Base-by-base conservation (phyloP, 2,329 filamentous ascomycete species). In the Aureobasidium sp. region DNA sequence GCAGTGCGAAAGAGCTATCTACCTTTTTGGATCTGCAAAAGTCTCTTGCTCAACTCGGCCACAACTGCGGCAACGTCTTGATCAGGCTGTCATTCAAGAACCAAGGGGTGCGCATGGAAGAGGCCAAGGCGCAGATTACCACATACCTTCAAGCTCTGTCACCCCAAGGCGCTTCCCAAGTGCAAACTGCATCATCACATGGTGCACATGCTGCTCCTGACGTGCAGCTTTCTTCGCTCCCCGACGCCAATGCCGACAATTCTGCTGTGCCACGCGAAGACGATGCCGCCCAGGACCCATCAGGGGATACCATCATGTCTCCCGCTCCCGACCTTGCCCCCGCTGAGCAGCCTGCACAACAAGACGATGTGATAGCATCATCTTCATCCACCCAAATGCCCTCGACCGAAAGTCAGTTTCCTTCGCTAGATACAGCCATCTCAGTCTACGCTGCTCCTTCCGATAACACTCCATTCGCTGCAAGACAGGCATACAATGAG, bases 11-110 rank as follows among this genome's bases (percentile, higher is more conserved):
- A 74, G 89, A 93, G 66, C 74, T 96, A 17, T 81, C 86, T 2
- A 85, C 83, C 0, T 89, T 97, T 67, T 78, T 79, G 19, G 92
- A 95, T 68, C 81, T 97, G 61, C 90, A 96, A 72, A 95, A 95
- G 78, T 92, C 90, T 0, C 74, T 99, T 47, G 86, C 85, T 5
- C 90, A 96, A 71, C 77, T 97, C 19, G 94, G 94, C 0, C 87
- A 95, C 68, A 95, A 92, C 70, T 87, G 84, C 50, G 93, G 94
- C 6, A 93, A 83, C 68, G 86, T 89, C 4, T 75, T 96, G 60
- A 80, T 99, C 59, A 83, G 89, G 61, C 75, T 99, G 62, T 84
- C 80, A 35, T 97, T 93, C 75, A 85, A 82, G 69, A 81, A 81
- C 64, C 94, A 89, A 7, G 85, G 88, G 13, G 84, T 84, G 70